Conservation (phyloP, 2,329 filamentous ascomycete genomes). For the Aspergillus texensis region DNA sequence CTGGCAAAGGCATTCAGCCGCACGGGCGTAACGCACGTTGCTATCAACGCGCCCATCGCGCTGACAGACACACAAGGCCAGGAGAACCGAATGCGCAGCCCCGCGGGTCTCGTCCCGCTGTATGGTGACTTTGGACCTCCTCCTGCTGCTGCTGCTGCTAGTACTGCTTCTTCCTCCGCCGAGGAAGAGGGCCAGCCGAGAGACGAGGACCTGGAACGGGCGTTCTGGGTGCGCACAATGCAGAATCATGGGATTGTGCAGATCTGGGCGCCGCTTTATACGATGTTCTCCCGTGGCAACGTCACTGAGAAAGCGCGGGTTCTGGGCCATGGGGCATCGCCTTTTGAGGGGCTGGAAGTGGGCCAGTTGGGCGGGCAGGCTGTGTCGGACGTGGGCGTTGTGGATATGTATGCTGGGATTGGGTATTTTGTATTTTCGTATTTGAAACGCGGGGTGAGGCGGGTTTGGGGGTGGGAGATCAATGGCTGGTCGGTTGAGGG, state of each 20-base stretch:
- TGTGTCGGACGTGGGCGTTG: constrained; percentile 42
- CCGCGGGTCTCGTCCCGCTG: constrained; percentile 69
- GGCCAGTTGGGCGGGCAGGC: constrained; percentile 25
- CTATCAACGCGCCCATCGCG: constrained; percentile 61
- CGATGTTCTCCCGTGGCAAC: constrained; percentile 94
- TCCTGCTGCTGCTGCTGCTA: background rate
- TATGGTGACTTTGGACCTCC: constrained; percentile 72
- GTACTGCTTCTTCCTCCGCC: background rate
- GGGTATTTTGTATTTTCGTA: constrained; percentile 94
- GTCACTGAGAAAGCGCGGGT: constrained; percentile 84
- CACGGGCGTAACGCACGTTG: constrained; percentile 56
- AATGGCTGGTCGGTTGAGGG: constrained; percentile 89
- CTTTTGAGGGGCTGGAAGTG: constrained; percentile 39
- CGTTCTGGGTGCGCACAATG: constrained; percentile 77
- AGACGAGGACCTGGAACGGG: constrained; percentile 60
- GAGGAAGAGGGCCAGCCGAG: constrained; percentile 32
- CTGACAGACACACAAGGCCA: constrained; percentile 29
- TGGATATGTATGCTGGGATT: constrained; percentile 90
- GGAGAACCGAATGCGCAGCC: constrained; percentile 74
- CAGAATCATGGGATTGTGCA: constrained; percentile 80
- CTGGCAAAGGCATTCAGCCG: constrained; percentile 45
- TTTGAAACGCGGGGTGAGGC: constrained; percentile 65
- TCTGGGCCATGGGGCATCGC: constrained; percentile 49
- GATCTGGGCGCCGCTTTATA: constrained; percentile 84
- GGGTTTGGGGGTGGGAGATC: constrained; percentile 84